These are phyloP conservation scores for Rhododendron ferrugineum DNA, from an alignment of 148 eudicot genomes.

Conservation along the genomic window DNA sequence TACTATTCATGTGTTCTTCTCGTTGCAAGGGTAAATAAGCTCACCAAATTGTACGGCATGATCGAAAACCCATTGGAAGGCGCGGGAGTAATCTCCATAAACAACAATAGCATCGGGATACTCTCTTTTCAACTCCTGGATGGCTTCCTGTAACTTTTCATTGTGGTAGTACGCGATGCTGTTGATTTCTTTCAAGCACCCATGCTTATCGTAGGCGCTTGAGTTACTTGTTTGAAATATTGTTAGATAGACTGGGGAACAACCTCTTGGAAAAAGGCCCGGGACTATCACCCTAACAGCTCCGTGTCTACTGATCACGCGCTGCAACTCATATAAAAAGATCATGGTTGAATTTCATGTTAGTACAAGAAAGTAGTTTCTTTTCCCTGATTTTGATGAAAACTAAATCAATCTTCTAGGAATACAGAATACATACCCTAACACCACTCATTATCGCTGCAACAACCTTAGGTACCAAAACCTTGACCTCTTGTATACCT, in stretches of 20 bases:
- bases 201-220: background rate
- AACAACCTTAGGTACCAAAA: background rate
- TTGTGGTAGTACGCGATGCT: background rate
- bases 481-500: background rate
- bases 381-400: background rate
- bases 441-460: background rate
- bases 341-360: background rate
- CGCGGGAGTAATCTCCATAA: constrained; percentile 7
- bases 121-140: background rate
- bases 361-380: too few relatives aligned
- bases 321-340: constrained; percentile 8
- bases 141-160: constrained; percentile 3
- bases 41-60: background rate
- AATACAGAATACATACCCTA: background rate
- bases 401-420: background rate
- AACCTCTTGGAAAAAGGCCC: constrained; percentile 24
- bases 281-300: constrained; percentile 23
- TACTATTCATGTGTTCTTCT: background rate
- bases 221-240: background rate
- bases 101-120: background rate
- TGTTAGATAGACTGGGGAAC: constrained; percentile 21
- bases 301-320: constrained; percentile 11
- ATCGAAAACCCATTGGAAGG: background rate
- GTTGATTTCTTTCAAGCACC: background rate
- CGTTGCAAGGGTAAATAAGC: background rate